Evolutionary conservation across 768 basidiomycete genomes (phyloP).

Genomic region (Dacryopinax primogenitus): DNA sequence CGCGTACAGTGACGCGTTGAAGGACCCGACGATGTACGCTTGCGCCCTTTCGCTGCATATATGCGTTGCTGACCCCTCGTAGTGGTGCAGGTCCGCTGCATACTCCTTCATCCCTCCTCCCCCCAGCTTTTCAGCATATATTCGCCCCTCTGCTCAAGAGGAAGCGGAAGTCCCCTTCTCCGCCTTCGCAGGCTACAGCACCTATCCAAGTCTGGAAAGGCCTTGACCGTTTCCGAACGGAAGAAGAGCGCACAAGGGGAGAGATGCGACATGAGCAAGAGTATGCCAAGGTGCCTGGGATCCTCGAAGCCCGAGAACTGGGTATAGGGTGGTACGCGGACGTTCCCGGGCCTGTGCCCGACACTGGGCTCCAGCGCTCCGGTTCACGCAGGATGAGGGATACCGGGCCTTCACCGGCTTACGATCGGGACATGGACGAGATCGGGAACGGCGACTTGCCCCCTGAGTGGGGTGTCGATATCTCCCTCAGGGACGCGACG

Average conservation of each 20-base stretch:
- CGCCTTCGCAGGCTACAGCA: not conserved
- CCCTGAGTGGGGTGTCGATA: constrained; percentile 88
- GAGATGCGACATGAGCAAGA: constrained; percentile 31
- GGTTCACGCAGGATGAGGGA: constrained; percentile 1
- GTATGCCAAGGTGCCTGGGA: constrained; percentile 76
- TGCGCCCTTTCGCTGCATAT: not conserved
- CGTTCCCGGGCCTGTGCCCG: constrained; percentile 42
- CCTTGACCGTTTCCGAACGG: constrained; percentile 29
- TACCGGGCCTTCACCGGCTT: not conserved
- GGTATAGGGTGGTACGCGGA: constrained; percentile 83
- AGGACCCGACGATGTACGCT: not conserved
- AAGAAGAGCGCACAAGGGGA: constrained; percentile 15
- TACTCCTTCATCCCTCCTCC: constrained; percentile 21
- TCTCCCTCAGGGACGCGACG: constrained; percentile 61
- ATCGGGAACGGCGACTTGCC: constrained; percentile 76
- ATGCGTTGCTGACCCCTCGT: not conserved
- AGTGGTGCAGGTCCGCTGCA: constrained; percentile 13
- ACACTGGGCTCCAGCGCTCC: constrained; percentile 1
- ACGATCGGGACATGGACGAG: constrained; percentile 33
- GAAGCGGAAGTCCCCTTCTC: not conserved
- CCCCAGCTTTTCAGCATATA: constrained; percentile 18
- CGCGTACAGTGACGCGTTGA: not conserved
- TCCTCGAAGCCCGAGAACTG: constrained; percentile 62
- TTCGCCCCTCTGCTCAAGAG: not conserved
- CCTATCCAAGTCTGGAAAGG: constrained; percentile 27